Base-by-base conservation (phyloP, 768 basidiomycete species). In the Phlegmacium glaucopus region DNA sequence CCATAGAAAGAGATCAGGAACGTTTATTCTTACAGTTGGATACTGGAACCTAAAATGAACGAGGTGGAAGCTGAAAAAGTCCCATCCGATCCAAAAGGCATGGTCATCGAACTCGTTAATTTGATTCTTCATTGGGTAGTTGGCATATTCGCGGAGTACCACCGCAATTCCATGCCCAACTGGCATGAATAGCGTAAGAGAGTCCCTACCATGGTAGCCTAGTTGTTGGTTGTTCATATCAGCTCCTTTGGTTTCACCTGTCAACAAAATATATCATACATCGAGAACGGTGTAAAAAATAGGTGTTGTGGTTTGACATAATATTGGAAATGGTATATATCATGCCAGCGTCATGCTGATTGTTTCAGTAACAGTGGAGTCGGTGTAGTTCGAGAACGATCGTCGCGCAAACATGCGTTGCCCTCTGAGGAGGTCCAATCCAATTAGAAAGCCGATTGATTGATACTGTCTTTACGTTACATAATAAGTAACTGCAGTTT, bases 101-200 rank as follows among this genome's bases (percentile, higher is more conserved):
- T 41, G 48, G 47, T 39, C 39, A 27, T 45, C 35, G 48, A 28
- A 32, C 9, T 27, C 35, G 27, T 48, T 51, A 49, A 50, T 49
- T 40, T 40, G 29, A 46, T 22, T 46, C 49, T 42, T 47, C 38
- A 47, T 55, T 42, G 39, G 40, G 49, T 35, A 45, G 39, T 30
- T 52, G 50, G 57, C 58, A 67, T 59, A 63, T 58, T 44, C 37
- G 44, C 65, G 53, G 52, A 51, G 50, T 40, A 45, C 22, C 39
- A 52, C 11, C 15, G n/a, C 55, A 40, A 48, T 47, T 50, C 35
- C 47, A 51, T 45, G 48, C 49, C 32, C 34, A 38, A 40, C 44
- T 34, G 49, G 46, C 51, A 44, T 42, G 52, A 54, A 25, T 38
- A 29, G 28, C 22, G 46, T 16, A 16, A 22, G 2, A 43, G 27